Conservation (phyloP, 1,284 basidiomycete genomes). For the Boletus semigastroideus region DNA sequence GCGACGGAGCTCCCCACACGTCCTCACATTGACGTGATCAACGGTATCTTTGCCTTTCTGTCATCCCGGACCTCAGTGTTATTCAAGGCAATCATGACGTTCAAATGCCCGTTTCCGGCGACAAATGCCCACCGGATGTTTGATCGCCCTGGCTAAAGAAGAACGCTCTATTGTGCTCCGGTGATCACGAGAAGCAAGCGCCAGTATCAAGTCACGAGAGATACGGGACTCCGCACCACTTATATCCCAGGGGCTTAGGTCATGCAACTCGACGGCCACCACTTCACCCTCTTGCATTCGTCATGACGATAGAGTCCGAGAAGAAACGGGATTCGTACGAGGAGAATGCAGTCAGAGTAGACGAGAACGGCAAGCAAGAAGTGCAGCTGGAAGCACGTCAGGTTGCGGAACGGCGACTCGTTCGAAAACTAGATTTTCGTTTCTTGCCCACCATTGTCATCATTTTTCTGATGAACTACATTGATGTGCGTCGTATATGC, state of each 20-base stretch:
- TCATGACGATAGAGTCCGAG: not conserved
- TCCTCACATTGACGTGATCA: not conserved
- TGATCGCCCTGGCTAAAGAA: not conserved
- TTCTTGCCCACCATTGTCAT: not conserved
- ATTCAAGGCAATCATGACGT: not conserved
- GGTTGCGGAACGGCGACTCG: not conserved
- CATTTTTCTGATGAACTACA: conserved; percentile 2
- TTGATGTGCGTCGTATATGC: not conserved
- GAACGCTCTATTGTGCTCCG: not conserved
- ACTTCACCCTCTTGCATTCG: not conserved
- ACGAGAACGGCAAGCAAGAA: not conserved
- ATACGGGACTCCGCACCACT: not conserved
- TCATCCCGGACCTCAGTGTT: not conserved
- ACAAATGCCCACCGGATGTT: not conserved
- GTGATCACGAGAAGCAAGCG: not conserved
- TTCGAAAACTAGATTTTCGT: not conserved
- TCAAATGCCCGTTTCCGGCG: not conserved
- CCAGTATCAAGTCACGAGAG: not conserved
- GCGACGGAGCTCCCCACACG: not conserved
- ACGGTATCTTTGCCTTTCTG: not conserved
- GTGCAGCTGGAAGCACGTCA: not conserved
- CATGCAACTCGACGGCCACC: not conserved
- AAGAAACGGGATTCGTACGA: not conserved
- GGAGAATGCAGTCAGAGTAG: not conserved
- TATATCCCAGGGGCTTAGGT: not conserved